Percentiles rank a stretch among this genome's conserved stretches.
Conservation (phyloP, 495 filamentous ascomycete genomes). For the Penicillium chermesinum region DNA sequence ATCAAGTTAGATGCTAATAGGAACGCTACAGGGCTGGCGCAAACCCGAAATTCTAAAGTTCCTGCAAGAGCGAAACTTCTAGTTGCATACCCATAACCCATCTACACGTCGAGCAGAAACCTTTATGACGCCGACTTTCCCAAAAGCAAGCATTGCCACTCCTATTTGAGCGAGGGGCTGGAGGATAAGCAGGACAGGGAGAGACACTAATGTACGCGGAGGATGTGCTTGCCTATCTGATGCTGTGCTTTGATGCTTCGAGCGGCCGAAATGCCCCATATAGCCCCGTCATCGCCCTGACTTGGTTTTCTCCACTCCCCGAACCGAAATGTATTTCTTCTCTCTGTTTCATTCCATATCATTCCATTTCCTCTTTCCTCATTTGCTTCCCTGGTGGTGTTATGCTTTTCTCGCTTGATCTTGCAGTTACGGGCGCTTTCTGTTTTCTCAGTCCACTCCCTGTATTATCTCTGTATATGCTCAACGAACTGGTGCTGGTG, state of each 20-base stretch:
- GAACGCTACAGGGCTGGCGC: slow-evolving; percentile 41
- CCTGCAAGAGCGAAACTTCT: slow-evolving; percentile 45
- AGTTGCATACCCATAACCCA: slow-evolving; percentile 6
- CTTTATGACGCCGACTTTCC: not conserved
- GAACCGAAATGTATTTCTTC: slow-evolving; percentile 14
- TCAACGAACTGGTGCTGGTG: slow-evolving; percentile 19
- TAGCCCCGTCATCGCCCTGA: not conserved
- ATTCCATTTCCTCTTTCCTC: slow-evolving; percentile 6
- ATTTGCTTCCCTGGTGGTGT: slow-evolving; percentile 6
- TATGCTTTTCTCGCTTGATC: slow-evolving; percentile 7
- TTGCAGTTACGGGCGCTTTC: slow-evolving; percentile 12
- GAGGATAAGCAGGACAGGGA: slow-evolving; percentile 1
- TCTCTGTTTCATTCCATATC: slow-evolving; percentile 13
- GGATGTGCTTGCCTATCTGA: not conserved
- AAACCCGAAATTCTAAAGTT: slow-evolving; percentile 46
- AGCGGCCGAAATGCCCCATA: slow-evolving; percentile 1
- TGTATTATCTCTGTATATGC: slow-evolving; percentile 26
- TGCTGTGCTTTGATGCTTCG: not conserved
- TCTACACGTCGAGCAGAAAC: not conserved
- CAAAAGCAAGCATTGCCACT: slow-evolving; percentile 3
- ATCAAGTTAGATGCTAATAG: not conserved
- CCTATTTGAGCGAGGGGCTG: not conserved
- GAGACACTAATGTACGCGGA: slow-evolving; percentile 5
- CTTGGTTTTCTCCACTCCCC: slow-evolving; percentile 7
- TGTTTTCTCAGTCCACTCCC: slow-evolving; percentile 5